Conservation (phyloP, 305 asterid species). For the Solanum hybrid region DNA sequence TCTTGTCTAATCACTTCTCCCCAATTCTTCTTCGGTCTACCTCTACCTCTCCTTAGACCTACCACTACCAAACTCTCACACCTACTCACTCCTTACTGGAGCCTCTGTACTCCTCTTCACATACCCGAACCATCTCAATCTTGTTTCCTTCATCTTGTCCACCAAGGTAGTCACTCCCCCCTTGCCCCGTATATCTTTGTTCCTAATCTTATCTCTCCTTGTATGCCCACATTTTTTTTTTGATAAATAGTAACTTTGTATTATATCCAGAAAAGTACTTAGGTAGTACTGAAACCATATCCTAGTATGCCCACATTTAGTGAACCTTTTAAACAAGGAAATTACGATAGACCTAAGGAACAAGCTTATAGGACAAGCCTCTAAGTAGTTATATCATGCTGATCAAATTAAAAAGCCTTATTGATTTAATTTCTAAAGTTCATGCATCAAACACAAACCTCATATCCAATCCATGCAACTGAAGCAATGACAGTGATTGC, state of each 20-base stretch:
- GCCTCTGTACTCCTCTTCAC: neutral
- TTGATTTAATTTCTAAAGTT: neutral
- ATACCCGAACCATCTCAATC: neutral
- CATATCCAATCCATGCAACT: constrained; percentile 87
- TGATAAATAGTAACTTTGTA: neutral
- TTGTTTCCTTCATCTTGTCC: neutral
- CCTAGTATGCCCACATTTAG: neutral
- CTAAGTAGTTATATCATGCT: neutral
- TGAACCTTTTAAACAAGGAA: neutral
- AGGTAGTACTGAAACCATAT: neutral
- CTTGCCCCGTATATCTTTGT: neutral
- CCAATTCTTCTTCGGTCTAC: neutral
- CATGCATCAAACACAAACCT: constrained; percentile 43
- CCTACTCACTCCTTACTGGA: neutral
- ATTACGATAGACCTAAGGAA: neutral
- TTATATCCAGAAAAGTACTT: neutral
- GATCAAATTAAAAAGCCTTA: neutral
- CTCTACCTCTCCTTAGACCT: neutral
- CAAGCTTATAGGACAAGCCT: neutral
- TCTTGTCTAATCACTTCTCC: neutral
- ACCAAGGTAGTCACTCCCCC: neutral
- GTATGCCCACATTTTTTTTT: neutral
- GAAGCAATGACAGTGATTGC: constrained; percentile 69
- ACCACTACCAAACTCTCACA: neutral
- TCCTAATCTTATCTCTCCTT: neutral